A percentile compares a stretch with the other conserved stretches of the same genome.
phyloP scores from a whole-genome alignment of 1,284 basidiomycete species.

The Heterobasidion occidentale region DNA sequence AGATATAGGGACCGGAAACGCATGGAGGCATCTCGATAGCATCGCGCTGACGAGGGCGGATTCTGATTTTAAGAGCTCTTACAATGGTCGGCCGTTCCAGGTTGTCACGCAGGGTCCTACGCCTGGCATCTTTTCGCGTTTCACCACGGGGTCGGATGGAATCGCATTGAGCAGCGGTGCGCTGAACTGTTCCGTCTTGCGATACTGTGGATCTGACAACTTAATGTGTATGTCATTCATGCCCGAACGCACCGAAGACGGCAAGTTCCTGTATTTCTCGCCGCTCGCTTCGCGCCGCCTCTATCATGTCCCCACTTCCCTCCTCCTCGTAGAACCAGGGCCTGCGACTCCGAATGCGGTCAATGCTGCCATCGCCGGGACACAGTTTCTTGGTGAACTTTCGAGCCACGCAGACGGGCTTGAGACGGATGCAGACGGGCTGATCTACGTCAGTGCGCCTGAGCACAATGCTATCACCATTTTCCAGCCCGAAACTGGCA shows the following conservation, averaged over 20 bases:
- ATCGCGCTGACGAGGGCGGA: too few relatives aligned
- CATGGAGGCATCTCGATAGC: not conserved
- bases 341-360: not conserved
- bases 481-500: not conserved
- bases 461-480: not conserved
- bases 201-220: too few relatives aligned
- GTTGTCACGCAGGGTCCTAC: too few relatives aligned
- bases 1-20: not conserved
- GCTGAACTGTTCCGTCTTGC: too few relatives aligned
- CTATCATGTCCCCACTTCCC: not conserved
- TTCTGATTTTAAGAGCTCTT: too few relatives aligned
- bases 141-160: too few relatives aligned
- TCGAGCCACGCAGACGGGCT: not conserved
- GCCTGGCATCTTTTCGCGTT: too few relatives aligned
- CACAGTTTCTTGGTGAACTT: not conserved
- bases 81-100: too few relatives aligned
- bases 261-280: not conserved
- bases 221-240: too few relatives aligned
- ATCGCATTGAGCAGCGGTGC: too few relatives aligned
- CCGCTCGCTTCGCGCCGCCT: not conserved
- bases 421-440: not conserved
- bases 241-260: not conserved
- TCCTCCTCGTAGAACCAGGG: not conserved
- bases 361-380: not conserved
- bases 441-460: not conserved